Base-by-base conservation (phyloP, 805 yeast genomes). In the Candida qinlingensis region DNA sequence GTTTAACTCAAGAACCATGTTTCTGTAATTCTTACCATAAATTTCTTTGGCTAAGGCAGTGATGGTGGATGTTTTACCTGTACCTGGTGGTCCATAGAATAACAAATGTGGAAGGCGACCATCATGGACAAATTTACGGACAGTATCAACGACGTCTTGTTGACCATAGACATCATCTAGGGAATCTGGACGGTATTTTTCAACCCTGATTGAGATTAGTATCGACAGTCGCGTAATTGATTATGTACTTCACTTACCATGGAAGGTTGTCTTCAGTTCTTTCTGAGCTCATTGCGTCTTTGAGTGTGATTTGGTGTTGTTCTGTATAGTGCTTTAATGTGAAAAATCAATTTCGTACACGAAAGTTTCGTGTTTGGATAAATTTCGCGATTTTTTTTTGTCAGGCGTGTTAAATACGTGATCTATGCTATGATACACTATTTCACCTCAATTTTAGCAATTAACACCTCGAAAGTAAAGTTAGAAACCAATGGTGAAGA, bases 51-150 rank as follows among this genome's bases (percentile, higher is more conserved):
- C 96, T 49, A 91, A 68, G 1, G 97, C 97, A 26, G 85, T 76
- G 55, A 89, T 85, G 3, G 96, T 88, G 3, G 96, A 85, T 0
- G 96, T 89, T 65, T 89, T 89, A 55, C 96, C 96, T 0, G 96
- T 89, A 25, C 96, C 96, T 13, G 96, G 96, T 1, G 96, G 96
- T 0, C 96, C 97, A 65, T 94, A 94, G 68, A 94, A 94, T 45
- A 94, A 73, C 56, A 94, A 70, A 69, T 94, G 99, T 3, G 99
- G 99, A 36, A 92, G 72, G 56, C 81, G 80, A 9, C 94, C 91
- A 52, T 85, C 87, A 51, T 80, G 77, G 13, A 91, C 90, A 65
- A 92, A 94, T 61, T 81, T 84, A 39, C 90, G 78, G 13, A 94
- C 87, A 2, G 97, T 92, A 34, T 78, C 76, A 6, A 94, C 88